Evolutionary conservation across 495 filamentous ascomycete species (phyloP).

Genomic region (Penicillium bialowiezense): DNA sequence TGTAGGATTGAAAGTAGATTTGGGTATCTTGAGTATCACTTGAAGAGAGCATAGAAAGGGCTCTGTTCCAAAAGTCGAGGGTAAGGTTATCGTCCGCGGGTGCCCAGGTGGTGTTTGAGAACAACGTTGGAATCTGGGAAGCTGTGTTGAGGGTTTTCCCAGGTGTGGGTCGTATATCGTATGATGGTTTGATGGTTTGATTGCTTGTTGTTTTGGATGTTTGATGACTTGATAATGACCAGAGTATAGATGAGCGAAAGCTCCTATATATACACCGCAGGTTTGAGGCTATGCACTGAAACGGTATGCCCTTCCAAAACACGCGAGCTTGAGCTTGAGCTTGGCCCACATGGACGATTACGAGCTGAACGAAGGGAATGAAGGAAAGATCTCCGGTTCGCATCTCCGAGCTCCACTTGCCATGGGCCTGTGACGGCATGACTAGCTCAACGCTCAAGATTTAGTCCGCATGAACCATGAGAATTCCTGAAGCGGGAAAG

Average conservation of each 20-base stretch:
- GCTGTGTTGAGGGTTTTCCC: too few relatives aligned
- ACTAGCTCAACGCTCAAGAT: conserved; percentile 8
- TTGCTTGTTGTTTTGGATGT: conserved; percentile 4
- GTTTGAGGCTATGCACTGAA: conserved; percentile 13
- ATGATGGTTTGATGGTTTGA: neutral
- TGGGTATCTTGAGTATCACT: neutral
- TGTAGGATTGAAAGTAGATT: neutral
- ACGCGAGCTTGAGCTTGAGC: conserved; percentile 28
- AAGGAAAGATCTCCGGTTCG: conserved; percentile 23
- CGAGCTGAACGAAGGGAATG: conserved; percentile 17
- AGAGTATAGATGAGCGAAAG: conserved; percentile 4
- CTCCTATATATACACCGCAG: conserved; percentile 22
- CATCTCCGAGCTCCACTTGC: conserved; percentile 14
- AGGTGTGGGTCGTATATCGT: too few relatives aligned
- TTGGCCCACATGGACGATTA: conserved; percentile 26
- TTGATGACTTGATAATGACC: conserved; percentile 4
- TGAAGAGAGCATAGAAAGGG: too few relatives aligned
- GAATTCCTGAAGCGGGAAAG: conserved; percentile 14
- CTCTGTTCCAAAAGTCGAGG: neutral
- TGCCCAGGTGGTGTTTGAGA: too few relatives aligned
- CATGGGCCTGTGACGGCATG: conserved; percentile 22
- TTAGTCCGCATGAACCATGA: conserved; percentile 19
- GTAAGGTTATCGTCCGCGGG: too few relatives aligned
- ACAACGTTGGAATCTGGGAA: too few relatives aligned
- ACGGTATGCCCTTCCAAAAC: conserved; percentile 16